Evolutionary conservation across 179 eudicot genomes (phyloP), one percentile per base, ranked within the genome.

Genomic region (Monotropa hypopitys): DNA sequence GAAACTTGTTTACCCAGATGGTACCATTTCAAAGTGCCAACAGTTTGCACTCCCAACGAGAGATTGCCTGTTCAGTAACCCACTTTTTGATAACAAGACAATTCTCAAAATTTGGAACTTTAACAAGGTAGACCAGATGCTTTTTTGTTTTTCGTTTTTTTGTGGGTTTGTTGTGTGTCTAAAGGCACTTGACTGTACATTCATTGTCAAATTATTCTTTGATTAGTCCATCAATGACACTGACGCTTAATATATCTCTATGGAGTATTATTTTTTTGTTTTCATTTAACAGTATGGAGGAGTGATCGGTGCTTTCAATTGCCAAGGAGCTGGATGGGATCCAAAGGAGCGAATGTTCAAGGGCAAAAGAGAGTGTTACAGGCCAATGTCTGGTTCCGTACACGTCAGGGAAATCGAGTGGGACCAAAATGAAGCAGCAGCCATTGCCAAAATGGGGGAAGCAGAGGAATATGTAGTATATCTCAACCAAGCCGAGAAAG

Each of bases 311-410:
- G 88, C 88, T 12, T 90, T 90, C 79, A 90, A 90, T 72, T 90
- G 94, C 87, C 94, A 83, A 86, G 94, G 94, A 61, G 90, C 88
- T 0, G 92, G 94, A 4, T 87, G 92, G 90, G 88, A 89, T 59
- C 70, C 78, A 11, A 85, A 87, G 53, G 89, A 87, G 56, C 76
- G 83, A 50, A 84, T 88, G 74, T 76, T 87, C 78, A 89, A 86
- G 78, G 89, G 91, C 54, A 83, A 84, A 80, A 79, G 86, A 18
- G 43, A 85, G 3, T 89, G 91, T 75, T 90, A 86, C 90, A 88
- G 84, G 76, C 73, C 89, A 45, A 77, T 85, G 80, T 66, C 81
- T 6, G 83, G 84, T 0, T 66, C 77, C 8, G 81, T 89, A 9
- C 88, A 82, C 43, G 81, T 81, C 3, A 86, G 42, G 3, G 87